Base-by-base conservation (phyloP, 2,329 filamentous ascomycete genomes). In the Talaromyces sp. region DNA sequence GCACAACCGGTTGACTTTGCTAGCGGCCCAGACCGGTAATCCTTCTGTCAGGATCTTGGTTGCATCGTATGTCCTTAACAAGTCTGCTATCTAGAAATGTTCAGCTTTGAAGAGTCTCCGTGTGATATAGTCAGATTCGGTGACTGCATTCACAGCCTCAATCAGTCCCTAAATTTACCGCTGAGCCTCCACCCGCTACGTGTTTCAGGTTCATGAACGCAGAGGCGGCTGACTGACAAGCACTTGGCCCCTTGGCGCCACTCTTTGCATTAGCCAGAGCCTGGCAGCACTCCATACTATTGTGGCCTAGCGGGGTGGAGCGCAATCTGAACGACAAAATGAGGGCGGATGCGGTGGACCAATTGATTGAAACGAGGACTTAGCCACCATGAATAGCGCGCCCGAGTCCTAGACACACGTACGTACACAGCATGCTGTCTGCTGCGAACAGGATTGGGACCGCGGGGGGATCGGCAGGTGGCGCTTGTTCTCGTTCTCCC, bases 401-500 rank as follows among this genome's bases (percentile, higher is more conserved):
- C 4, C 0, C 6, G 10, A 17, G 47, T 8, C 47, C 5, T 50
- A 33, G 15, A 52, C 17, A 31, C 27, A 19, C 15, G 25, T 49
- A 49, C 45, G 22, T 49, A 43, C 41, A 6, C 4, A 6, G 41
- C 13, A 50, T 15, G 45, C 22, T 17, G 22, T 49, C 45, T 49
- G 45, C 45, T 31, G 47, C 17, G 9, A 31, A 15, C 31, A 61
- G 43, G 45, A 56, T 47, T 35, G 37, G n/a, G 33, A 22, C 11
- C 27, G 63, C 58, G 52, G 63, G 62, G 62, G 49, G 63, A 65
- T 65, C 63, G 49, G 58, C 63, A 47, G 25, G 63, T 65, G 63
- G 63, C 63, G 63, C 41, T 22, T 47, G 63, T 43, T 31, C 22
- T 33, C 27, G 22, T 1, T 52, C 22, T 35, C 35, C 45, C 25